These are phyloP conservation scores for Musa troglodytarum DNA, from an alignment of 176 grass and related monocot species.

Conservation along the genomic window DNA sequence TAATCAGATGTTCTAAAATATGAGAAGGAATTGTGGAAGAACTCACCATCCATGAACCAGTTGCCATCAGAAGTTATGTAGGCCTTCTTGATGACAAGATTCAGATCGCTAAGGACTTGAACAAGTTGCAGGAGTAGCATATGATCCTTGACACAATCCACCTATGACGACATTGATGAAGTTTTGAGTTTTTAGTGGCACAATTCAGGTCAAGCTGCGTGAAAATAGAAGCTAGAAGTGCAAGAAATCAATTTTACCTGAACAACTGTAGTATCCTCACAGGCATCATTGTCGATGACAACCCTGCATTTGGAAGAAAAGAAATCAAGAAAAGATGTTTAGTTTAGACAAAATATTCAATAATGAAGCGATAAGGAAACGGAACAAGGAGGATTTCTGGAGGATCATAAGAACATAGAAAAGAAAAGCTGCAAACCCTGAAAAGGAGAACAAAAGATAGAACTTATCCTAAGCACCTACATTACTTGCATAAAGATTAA, in stretches of 20 bases:
- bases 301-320: constrained; percentile 18
- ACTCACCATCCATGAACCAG: constrained; percentile 11
- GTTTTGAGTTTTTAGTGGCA: not conserved
- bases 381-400: not conserved
- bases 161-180: not conserved
- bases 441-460: no score
- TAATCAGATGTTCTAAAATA: not conserved
- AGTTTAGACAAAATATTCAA: not conserved
- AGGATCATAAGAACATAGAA: no score
- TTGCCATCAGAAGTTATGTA: constrained; percentile 10
- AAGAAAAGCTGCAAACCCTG: no score
- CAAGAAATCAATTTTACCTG: constrained; percentile 23
- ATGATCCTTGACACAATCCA: not conserved
- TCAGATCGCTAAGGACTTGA: constrained; percentile 13
- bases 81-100: constrained; percentile 5
- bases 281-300: constrained; percentile 45
- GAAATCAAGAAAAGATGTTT: not conserved
- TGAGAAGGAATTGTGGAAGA: not conserved
- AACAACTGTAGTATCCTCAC: constrained; percentile 36
- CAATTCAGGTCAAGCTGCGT: not conserved
- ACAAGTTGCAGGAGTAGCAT: not conserved
- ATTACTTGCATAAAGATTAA: no score
- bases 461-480: no score
- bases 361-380: not conserved
- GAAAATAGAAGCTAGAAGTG: not conserved